Percentiles rank a stretch among this genome's conserved stretches.
These are phyloP conservation scores for Amanita exitialis DNA, from an alignment of 768 basidiomycete genomes.

Conservation along the genomic window DNA sequence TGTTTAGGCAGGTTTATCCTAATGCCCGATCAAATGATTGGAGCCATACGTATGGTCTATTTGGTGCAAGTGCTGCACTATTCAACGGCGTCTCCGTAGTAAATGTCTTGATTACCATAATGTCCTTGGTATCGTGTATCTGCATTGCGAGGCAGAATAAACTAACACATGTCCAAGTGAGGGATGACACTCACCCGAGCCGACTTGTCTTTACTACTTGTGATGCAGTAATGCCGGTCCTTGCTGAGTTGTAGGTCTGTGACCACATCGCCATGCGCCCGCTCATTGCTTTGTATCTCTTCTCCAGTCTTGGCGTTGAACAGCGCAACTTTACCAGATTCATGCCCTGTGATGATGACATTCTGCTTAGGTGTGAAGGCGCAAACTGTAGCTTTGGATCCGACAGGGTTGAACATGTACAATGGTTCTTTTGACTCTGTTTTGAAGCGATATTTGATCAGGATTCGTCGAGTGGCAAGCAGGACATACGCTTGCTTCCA, in stretches of 20 bases:
- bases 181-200: constrained; percentile 61
- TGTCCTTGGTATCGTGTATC: constrained; percentile 84
- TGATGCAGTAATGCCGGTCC: constrained; percentile 92
- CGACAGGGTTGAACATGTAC: constrained; percentile 77
- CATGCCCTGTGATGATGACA: constrained; percentile 87
- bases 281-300: constrained; percentile 74
- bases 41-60: constrained; percentile 66
- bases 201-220: constrained; percentile 93
- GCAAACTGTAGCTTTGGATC: constrained; percentile 95
- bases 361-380: constrained; percentile 76
- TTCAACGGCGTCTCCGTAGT: constrained; percentile 92
- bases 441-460: neutral
- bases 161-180: neutral
- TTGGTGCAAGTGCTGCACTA: constrained; percentile 80
- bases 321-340: constrained; percentile 89
- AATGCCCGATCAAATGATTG: neutral
- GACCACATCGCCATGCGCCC: constrained; percentile 78
- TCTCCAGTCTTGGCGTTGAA: constrained; percentile 87
- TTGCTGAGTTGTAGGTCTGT: constrained; percentile 89
- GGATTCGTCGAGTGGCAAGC: neutral
- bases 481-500: constrained; percentile 61
- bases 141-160: constrained; percentile 15
- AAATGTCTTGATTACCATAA: constrained; percentile 89
- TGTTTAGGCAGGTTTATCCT: constrained; percentile 16
- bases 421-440: constrained; percentile 70